These are phyloP conservation scores for Geotrichum carabidarum DNA, from an alignment of 1,139 yeast species.

Conservation along the genomic window DNA sequence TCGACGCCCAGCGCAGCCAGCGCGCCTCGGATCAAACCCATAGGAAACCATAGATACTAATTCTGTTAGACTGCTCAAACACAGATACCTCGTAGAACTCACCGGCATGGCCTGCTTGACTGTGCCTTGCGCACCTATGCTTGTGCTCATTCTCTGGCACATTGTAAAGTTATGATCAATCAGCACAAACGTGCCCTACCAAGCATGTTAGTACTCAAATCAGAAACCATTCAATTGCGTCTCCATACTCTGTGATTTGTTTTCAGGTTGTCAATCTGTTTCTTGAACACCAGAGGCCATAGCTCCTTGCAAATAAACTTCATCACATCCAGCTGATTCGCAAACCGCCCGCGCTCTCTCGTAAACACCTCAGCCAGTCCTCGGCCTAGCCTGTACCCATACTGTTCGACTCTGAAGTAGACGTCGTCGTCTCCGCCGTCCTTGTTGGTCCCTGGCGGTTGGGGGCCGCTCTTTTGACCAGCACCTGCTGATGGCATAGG, in stretches of 20 bases:
- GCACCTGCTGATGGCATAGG: slow-evolving; percentile 29
- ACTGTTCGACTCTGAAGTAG: slow-evolving; percentile 54
- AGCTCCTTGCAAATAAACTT: slow-evolving; percentile 89
- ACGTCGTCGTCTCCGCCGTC: slow-evolving; percentile 49
- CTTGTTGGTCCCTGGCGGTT: slow-evolving; percentile 21
- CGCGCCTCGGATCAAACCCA: slow-evolving; percentile 80
- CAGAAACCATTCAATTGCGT: slow-evolving; percentile 10
- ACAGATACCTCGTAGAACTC: background rate
- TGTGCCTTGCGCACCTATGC: slow-evolving; percentile 23
- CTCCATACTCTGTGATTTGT: slow-evolving; percentile 70
- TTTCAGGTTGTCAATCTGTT: slow-evolving; percentile 85
- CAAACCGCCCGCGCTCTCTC: slow-evolving; percentile 49
- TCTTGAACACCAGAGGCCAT: slow-evolving; percentile 73
- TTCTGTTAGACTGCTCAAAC: background rate
- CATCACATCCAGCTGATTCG: slow-evolving; percentile 73
- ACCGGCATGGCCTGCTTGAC: slow-evolving; percentile 33
- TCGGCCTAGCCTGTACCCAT: slow-evolving; percentile 71
- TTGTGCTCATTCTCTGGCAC: slow-evolving; percentile 45
- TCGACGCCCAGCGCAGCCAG: slow-evolving; percentile 66
- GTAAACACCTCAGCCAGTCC: slow-evolving; percentile 69
- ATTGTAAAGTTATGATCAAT: slow-evolving; percentile 61
- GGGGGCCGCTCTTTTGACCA: slow-evolving; percentile 24
- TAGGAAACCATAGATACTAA: slow-evolving; percentile 65
- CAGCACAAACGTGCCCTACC: slow-evolving; percentile 62
- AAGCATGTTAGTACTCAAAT: background rate